phyloP scores from a whole-genome alignment of 805 yeast species.

The Sugiyamaella valdiviana region DNA sequence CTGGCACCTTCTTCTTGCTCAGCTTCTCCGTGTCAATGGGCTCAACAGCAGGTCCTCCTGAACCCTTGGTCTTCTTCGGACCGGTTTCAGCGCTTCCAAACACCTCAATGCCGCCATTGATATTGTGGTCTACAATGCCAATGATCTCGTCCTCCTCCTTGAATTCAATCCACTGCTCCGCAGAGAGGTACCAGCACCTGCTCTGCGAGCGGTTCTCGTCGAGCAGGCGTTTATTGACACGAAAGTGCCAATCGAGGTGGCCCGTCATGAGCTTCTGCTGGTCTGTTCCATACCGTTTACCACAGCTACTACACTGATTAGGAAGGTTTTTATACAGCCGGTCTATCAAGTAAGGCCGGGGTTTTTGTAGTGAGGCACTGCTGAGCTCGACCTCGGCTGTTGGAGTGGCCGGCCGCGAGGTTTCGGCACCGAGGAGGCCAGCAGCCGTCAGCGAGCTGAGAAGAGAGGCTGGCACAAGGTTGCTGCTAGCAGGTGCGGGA shows the following conservation, averaged over 20 bases:
- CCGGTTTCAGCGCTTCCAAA: constrained; percentile 6
- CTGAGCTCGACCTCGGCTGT: constrained; percentile 27
- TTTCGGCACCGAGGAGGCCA: constrained; percentile 20
- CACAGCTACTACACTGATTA: constrained; percentile 83
- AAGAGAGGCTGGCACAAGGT: constrained; percentile 11
- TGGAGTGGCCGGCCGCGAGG: neutral
- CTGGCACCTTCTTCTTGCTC: constrained; percentile 49
- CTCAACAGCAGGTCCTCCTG: constrained; percentile 11
- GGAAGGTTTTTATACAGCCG: constrained; percentile 54
- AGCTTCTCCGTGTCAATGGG: constrained; percentile 30
- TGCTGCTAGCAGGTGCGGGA: constrained; percentile 1
- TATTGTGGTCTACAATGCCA: constrained; percentile 31
- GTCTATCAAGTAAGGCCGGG: constrained; percentile 30
- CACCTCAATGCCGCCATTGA: constrained; percentile 2
- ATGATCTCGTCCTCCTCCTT: constrained; percentile 55
- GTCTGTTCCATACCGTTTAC: constrained; percentile 69
- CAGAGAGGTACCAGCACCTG: constrained; percentile 75
- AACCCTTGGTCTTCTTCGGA: constrained; percentile 11
- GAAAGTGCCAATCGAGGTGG: constrained; percentile 94
- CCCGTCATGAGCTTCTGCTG: constrained; percentile 45
- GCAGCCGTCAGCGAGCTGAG: constrained; percentile 25
- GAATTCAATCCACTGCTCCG: constrained; percentile 65
- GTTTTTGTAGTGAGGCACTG: constrained; percentile 27
- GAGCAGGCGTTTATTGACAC: constrained; percentile 73
- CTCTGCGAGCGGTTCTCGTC: constrained; percentile 48